Evolutionary conservation across 257 asterid species (phyloP).

Genomic region (Verbascum thapsus): DNA sequence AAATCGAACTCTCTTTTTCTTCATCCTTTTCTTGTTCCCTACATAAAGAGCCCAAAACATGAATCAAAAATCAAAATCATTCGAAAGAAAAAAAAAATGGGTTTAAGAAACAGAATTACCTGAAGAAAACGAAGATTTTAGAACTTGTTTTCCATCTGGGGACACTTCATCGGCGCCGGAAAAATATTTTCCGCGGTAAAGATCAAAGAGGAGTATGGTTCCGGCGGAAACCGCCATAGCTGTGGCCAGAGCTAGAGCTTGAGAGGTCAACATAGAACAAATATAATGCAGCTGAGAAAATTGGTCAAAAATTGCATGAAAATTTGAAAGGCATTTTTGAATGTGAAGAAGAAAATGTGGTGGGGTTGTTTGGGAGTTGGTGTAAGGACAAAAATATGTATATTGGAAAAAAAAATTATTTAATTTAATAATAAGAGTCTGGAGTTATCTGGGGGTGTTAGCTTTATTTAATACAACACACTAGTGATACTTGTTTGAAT

Average conservation of each 20-base stretch:
- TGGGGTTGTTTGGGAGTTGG: conserved; percentile 31
- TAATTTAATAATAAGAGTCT: conserved; percentile 13
- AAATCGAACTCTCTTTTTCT: conserved; percentile 62
- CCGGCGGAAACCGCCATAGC: conserved; percentile 90
- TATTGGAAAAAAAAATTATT: no score
- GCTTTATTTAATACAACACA: background rate
- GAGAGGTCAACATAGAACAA: conserved; percentile 50
- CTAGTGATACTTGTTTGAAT: conserved; percentile 22
- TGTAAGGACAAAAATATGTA: conserved; percentile 10
- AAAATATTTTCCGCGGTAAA: conserved; percentile 42
- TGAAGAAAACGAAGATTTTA: conserved; percentile 65
- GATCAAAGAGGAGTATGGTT: conserved; percentile 62
- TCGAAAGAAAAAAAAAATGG: background rate
- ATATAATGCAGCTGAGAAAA: background rate
- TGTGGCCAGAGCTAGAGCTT: conserved; percentile 72
- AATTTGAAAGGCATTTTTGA: background rate
- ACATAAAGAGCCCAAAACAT: background rate
- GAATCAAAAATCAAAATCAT: background rate
- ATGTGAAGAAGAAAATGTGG: conserved; percentile 18
- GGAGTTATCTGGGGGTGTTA: conserved; percentile 20
- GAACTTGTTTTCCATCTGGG: conserved; percentile 2
- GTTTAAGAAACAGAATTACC: conserved; percentile 39
- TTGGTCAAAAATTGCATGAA: conserved; percentile 5
- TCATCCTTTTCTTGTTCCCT: conserved; percentile 37
- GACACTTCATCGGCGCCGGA: conserved; percentile 23